Conservation (phyloP, 208 protist species). For the Acanthamoeba castellanii region DNA sequence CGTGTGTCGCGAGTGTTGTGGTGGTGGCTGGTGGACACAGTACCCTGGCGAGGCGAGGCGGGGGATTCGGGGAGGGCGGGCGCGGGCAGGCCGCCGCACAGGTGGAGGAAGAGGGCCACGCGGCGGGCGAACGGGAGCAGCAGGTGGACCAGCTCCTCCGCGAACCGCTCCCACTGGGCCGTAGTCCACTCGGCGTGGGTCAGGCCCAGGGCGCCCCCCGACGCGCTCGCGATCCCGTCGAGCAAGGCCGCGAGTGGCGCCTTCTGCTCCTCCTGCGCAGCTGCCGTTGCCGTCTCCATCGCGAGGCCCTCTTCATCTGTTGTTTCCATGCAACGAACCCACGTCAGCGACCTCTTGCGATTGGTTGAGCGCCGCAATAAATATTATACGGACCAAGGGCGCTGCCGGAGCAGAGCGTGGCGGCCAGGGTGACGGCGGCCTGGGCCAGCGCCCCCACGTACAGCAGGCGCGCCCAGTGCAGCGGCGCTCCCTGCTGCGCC, state of each 20-base stretch:
- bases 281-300: not conserved
- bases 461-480: not conserved
- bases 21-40: too few species aligned
- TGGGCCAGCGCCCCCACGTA: not conserved
- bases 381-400: not conserved
- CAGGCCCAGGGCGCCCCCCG: not conserved
- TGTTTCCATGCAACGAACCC: not conserved
- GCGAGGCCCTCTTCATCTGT: not conserved
- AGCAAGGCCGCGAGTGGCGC: not conserved
- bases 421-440: not conserved
- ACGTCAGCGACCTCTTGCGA: not conserved
- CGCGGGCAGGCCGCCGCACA: not conserved
- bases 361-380: too few species aligned
- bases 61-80: not conserved
- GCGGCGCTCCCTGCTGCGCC: not conserved
- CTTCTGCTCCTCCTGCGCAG: not conserved
- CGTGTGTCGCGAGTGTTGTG: too few species aligned
- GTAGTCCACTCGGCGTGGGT: not conserved
- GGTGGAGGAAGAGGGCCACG: constrained; percentile 18
- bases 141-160: not conserved
- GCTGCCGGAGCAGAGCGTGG: not conserved
- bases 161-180: not conserved
- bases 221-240: not conserved
- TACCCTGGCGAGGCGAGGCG: not conserved
- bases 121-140: constrained; percentile 30